Conservation (phyloP, 345 rosid genomes). For the Boechera retrofracta region DNA sequence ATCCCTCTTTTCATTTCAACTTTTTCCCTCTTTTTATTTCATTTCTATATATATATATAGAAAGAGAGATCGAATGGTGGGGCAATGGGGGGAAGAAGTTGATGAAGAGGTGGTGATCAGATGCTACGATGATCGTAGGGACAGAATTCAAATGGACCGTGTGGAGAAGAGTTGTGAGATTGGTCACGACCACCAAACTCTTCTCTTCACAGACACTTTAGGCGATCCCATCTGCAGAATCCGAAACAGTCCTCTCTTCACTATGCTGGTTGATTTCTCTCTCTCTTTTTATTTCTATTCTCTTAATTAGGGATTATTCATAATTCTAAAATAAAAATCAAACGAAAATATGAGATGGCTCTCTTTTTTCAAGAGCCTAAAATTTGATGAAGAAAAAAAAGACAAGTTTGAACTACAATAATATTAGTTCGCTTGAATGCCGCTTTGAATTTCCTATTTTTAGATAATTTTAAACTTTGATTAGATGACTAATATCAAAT, state of each 20-base stretch:
- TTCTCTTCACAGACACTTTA: slow-evolving; percentile 70
- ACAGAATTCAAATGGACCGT: slow-evolving; percentile 57
- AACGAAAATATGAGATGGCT: slow-evolving; percentile 4
- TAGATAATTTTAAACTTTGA: background rate
- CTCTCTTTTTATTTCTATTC: background rate
- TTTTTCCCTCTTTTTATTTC: background rate
- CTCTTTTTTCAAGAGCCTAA: background rate
- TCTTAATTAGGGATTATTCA: background rate
- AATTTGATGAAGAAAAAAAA: background rate
- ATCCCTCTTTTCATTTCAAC: background rate
- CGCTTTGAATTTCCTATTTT: background rate
- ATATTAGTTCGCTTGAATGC: background rate
- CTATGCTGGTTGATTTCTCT: slow-evolving; percentile 63
- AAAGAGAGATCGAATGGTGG: slow-evolving; percentile 24
- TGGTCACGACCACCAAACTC: slow-evolving; percentile 60
- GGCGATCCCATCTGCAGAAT: slow-evolving; percentile 93
- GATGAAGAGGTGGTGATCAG: slow-evolving; percentile 50
- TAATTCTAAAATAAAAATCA: background rate
- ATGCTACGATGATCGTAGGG: slow-evolving; percentile 60
- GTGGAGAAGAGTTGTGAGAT: slow-evolving; percentile 78
- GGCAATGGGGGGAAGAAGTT: slow-evolving; percentile 37
- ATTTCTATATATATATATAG: background rate
- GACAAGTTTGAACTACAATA: background rate
- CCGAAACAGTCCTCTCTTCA: slow-evolving; percentile 67
- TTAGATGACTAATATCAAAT: background rate